Evolutionary conservation across 1,284 basidiomycete species (phyloP).

Genomic region (Xerocomus cyaneibrunnescens): DNA sequence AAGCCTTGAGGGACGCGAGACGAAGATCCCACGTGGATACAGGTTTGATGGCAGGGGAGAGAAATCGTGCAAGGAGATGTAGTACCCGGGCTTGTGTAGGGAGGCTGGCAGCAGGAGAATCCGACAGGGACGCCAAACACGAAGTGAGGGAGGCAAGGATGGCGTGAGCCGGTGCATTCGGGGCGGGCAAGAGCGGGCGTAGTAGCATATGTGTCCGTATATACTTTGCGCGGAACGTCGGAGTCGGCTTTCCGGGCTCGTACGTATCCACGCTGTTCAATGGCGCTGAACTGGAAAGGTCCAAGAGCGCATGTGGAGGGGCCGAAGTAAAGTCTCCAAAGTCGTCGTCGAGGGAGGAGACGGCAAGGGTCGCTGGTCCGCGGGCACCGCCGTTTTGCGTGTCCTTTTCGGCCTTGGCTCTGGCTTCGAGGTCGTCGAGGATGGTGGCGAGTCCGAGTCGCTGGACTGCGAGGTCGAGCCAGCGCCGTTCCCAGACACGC

Average conservation of each 20-base stretch:
- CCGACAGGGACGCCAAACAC: conserved; percentile 14
- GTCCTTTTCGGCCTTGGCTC: conserved; percentile 19
- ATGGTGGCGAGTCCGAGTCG: conserved; percentile 42
- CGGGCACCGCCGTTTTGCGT: conserved; percentile 3
- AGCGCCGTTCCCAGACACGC: conserved; percentile 71
- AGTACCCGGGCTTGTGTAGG: conserved; percentile 60
- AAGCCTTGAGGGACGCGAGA: conserved; percentile 66
- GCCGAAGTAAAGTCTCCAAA: conserved; percentile 85
- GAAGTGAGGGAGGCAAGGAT: conserved; percentile 54
- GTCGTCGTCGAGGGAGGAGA: conserved; percentile 71
- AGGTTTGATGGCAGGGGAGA: conserved; percentile 66
- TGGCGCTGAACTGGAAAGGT: conserved; percentile 18
- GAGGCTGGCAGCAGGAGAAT: conserved; percentile 41
- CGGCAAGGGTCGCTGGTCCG: conserved; percentile 54
- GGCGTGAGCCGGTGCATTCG: conserved; percentile 56
- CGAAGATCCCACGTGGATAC: conserved; percentile 64
- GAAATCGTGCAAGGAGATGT: conserved; percentile 69
- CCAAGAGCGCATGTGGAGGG: conserved; percentile 23
- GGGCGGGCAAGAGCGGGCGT: conserved; percentile 53
- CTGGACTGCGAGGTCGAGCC: conserved; percentile 56
- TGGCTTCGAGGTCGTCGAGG: conserved; percentile 61
- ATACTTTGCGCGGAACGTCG: conserved; percentile 51
- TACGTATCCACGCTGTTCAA: conserved; percentile 10
- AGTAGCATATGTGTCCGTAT: conserved; percentile 67
- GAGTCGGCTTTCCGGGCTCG: conserved; percentile 29